Base-by-base conservation (phyloP, 1,284 basidiomycete genomes). In the Gymnopus androsaceus region DNA sequence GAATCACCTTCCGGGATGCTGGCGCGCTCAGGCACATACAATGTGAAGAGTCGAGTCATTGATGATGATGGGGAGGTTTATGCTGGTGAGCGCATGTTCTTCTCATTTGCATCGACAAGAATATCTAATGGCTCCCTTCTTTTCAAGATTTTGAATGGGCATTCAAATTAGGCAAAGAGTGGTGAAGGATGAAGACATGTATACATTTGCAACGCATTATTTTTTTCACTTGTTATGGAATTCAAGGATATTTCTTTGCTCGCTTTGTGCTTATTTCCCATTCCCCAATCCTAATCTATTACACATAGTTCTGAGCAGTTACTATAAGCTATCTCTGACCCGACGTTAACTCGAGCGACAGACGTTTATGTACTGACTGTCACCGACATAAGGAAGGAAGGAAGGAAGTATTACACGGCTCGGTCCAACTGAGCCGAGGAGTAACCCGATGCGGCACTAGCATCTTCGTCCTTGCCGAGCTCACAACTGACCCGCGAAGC, bases 81-180 rank as follows among this genome's bases (percentile, higher is more conserved):
- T 68, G 85, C 87, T 58, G 88, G 90, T 91, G 68, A 48, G 84
- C 75, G 27, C n/a, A 14, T 33, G 14, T 27, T 23, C n/a, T 27
- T 31, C 25, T 30, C 9, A n/a, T n/a, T n/a, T 41, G 42, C 5
- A 27, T 31, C 15, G 8, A 23, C 42, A 34, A 36, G 14, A 14
- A 28, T 36, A 14, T 51, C 56, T 58, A 44, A 56, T 38, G 57
- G 50, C 63, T 37, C 31, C 46, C 6, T 45, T 44, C 37, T 52
- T 33, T n/a, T 40, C 15, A 59, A 92, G 91, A 92, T 59, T 93
- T 87, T 79, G 83, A 88, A 40, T 93, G 90, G 90, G 69, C 65
- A 25, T 93, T 94, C 78, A 92, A 90, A 69, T 77, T 93, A 55
- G 83, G 78, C 25, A 92, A 92, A 73, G 90, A 92, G 60, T 93